Base-by-base conservation (phyloP, 106 monocot species). In the Allium sativum region DNA sequence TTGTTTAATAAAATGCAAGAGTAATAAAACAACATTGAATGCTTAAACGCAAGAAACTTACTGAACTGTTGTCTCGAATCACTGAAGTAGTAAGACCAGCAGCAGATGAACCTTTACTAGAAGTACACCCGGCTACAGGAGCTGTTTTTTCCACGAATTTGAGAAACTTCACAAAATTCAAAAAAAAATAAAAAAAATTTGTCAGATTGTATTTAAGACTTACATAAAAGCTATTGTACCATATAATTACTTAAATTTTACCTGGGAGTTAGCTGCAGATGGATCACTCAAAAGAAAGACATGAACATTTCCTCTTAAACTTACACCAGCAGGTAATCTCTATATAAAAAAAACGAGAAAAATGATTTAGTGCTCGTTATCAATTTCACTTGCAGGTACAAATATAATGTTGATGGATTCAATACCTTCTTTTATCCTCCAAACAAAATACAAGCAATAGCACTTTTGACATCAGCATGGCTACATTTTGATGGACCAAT, bases 141-240 rank as follows among this genome's bases (percentile, higher is more conserved):
- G 95, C 90, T 15, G 95, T 96, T 72, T 92, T 96, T 65, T 96
- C 95, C 43, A 96, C 95, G 82, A 96, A 96, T 67, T 96, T 96
- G 68, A 96, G 87, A 70, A 96, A 96, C 95, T 96, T 58, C 46
- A 44, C 40, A 20, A 70, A 53, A 45, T 10, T 56, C 7, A 47
- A 45, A 18, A 46, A 54, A 42, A 43, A 18, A 42, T n/a, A 14
- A 62, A 11, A 62, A 62, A 18, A n/a, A 47, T 19, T 8, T 4
- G 45, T 3, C 21, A 44, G n/a, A n/a, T n/a, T n/a, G n/a, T n/a
- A n/a, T n/a, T n/a, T n/a, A 17, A 45, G 18, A 62, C n/a, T n/a
- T n/a, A n/a, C n/a, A n/a, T n/a, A n/a, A n/a, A n/a, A 2, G 44
- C n/a, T n/a, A n/a, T n/a, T n/a, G 21, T 47, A 62, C 17, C 18